phyloP scores from a whole-genome alignment of 2,329 filamentous ascomycete genomes.

The Fusarium redolens region DNA sequence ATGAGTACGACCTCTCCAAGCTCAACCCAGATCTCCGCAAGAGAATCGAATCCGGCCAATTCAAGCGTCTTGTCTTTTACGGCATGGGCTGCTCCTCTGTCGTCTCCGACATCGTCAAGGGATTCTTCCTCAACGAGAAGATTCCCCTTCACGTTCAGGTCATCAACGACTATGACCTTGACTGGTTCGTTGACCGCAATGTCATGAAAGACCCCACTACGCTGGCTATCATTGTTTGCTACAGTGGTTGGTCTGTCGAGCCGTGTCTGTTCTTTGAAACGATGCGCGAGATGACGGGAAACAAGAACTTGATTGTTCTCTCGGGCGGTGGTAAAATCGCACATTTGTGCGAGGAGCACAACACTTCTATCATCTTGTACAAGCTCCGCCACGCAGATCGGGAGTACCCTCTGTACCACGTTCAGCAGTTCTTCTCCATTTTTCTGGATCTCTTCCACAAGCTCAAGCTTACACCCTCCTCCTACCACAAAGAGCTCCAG shows the following conservation, averaged over 20 bases:
- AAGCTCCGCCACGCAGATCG: background rate
- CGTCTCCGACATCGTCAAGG: background rate
- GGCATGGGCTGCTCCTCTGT: background rate
- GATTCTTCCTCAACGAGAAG: constrained; percentile 1
- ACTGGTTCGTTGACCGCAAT: background rate
- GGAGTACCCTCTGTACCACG: background rate
- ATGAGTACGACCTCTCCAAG: constrained; percentile 2
- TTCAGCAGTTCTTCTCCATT: background rate
- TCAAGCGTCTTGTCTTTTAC: background rate
- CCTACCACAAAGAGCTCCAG: background rate
- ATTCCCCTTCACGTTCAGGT: background rate
- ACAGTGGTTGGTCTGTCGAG: background rate
- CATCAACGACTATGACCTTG: background rate
- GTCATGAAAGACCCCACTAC: background rate
- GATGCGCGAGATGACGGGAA: background rate
- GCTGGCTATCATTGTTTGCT: background rate
- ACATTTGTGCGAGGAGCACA: background rate
- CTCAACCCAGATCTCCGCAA: background rate
- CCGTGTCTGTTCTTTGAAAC: background rate
- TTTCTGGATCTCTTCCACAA: background rate
- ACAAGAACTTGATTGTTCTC: background rate
- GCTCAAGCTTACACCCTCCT: background rate
- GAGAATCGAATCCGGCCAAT: background rate
- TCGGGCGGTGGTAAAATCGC: background rate
- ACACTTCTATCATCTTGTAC: background rate